phyloP scores from a whole-genome alignment of 2,329 filamentous ascomycete species.

The Beauveria asiatica region DNA sequence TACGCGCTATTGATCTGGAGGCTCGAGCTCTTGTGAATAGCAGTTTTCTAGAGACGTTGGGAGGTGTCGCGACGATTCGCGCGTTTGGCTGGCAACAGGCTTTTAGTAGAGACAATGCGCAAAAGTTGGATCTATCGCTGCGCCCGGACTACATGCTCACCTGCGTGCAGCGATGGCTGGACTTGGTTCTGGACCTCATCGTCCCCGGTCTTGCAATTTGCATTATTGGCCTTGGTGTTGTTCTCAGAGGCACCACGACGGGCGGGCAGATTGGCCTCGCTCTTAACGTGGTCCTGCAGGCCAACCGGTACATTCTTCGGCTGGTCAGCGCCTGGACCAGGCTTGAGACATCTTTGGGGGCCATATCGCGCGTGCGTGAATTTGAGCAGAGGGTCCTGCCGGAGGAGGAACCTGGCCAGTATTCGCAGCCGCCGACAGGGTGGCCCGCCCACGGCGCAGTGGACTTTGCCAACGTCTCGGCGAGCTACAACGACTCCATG shows the following conservation, averaged over 20 bases:
- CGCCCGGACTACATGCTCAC: conserved; percentile 26
- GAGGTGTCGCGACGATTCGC: conserved; percentile 5
- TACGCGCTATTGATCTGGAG: conserved; percentile 7
- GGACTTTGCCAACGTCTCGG: conserved; percentile 14
- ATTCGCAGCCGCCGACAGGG: conserved; percentile 8
- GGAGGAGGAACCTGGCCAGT: conserved; percentile 13
- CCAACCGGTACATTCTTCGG: neutral
- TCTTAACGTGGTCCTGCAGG: neutral
- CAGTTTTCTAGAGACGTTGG: conserved; percentile 8
- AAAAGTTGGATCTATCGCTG: neutral
- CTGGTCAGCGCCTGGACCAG: neutral
- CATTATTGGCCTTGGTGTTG: neutral
- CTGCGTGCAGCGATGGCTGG: conserved; percentile 36
- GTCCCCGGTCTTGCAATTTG: conserved; percentile 16
- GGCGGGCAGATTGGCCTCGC: neutral
- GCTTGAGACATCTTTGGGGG: conserved; percentile 20
- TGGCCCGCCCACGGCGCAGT: conserved; percentile 17
- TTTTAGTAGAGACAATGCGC: neutral
- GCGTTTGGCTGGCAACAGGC: conserved; percentile 7
- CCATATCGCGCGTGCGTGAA: conserved; percentile 15
- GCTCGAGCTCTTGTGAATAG: neutral
- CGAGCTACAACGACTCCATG: conserved; percentile 11
- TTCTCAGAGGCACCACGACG: neutral
- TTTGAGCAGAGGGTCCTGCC: conserved; percentile 15
- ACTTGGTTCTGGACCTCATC: conserved; percentile 33